Evolutionary conservation across 345 rosid genomes (phyloP).

Genomic region (Eutrema japonicum): DNA sequence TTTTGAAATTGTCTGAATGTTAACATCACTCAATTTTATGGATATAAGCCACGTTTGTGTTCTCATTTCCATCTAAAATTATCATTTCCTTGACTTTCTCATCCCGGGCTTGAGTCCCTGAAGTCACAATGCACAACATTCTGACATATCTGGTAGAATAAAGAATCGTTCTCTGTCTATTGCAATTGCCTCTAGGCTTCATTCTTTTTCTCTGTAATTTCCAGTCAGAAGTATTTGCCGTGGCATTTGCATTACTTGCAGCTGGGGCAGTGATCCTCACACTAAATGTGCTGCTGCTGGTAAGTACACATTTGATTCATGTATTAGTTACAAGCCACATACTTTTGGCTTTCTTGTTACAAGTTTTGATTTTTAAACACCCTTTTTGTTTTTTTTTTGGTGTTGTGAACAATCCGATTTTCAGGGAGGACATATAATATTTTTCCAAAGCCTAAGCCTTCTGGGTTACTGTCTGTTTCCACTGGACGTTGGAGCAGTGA

Average conservation of each 20-base stretch:
- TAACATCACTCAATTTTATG: background rate
- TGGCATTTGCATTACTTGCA: slow-evolving; percentile 96
- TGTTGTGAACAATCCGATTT: slow-evolving; percentile 17
- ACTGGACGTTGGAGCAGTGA: slow-evolving; percentile 76
- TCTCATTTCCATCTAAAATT: background rate
- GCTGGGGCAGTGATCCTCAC: slow-evolving; percentile 96
- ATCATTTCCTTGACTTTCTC: background rate
- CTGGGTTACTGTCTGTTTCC: slow-evolving; percentile 89
- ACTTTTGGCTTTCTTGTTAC: background rate
- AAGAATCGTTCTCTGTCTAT: background rate
- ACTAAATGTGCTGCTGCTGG: slow-evolving; percentile 88
- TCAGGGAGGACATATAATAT: slow-evolving; percentile 91
- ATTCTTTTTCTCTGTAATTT: slow-evolving; percentile 12
- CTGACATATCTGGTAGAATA: background rate
- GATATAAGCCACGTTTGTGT: background rate
- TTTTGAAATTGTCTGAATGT: background rate
- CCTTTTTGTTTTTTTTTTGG: too few species aligned
- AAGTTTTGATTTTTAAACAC: background rate
- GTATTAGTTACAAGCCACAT: slow-evolving; percentile 1
- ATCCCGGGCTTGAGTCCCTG: background rate
- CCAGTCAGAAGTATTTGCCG: slow-evolving; percentile 96
- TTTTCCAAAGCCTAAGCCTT: slow-evolving; percentile 87
- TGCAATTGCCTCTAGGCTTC: slow-evolving; percentile 2
- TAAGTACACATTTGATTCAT: slow-evolving; percentile 42
- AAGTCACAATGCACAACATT: background rate